Conservation (phyloP, 1,284 basidiomycete species). For the Fomitiporia mediterranea region DNA sequence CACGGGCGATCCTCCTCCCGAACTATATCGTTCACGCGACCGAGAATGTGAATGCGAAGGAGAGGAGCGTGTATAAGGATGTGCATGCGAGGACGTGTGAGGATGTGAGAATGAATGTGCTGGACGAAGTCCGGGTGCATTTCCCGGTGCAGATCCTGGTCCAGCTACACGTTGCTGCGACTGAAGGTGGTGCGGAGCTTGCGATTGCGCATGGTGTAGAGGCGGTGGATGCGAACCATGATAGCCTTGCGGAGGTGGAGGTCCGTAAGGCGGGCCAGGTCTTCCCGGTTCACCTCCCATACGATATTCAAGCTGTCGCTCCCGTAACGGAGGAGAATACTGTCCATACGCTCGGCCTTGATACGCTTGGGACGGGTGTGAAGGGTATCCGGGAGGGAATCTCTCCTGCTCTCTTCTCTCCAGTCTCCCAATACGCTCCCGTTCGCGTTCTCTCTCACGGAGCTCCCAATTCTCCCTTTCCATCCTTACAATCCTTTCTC, state of each 20-base stretch:
- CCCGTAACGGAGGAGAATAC: background rate
- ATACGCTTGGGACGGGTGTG: background rate
- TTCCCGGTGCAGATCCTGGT: background rate
- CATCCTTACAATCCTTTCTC: background rate
- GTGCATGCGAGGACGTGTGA: background rate
- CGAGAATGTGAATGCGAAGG: background rate
- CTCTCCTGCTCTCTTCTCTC: background rate
- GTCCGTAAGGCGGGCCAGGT: background rate
- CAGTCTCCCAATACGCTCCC: background rate
- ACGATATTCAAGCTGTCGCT: background rate
- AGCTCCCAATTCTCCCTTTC: background rate
- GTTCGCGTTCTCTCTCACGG: background rate
- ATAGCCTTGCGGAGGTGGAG: background rate
- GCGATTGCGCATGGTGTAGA: background rate
- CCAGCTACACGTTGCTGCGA: background rate
- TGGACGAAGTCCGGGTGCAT: background rate
- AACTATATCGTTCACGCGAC: background rate
- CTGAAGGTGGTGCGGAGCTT: background rate
- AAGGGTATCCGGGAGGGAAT: background rate
- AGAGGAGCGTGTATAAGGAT: background rate
- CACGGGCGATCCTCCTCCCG: background rate
- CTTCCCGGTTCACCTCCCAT: background rate
- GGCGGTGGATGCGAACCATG: background rate
- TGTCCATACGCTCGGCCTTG: background rate
- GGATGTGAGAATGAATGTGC: slow-evolving; percentile 3